These are phyloP conservation scores for Paracoccidioides lutzii DNA, from an alignment of 2,329 filamentous ascomycete species.

Conservation along the genomic window DNA sequence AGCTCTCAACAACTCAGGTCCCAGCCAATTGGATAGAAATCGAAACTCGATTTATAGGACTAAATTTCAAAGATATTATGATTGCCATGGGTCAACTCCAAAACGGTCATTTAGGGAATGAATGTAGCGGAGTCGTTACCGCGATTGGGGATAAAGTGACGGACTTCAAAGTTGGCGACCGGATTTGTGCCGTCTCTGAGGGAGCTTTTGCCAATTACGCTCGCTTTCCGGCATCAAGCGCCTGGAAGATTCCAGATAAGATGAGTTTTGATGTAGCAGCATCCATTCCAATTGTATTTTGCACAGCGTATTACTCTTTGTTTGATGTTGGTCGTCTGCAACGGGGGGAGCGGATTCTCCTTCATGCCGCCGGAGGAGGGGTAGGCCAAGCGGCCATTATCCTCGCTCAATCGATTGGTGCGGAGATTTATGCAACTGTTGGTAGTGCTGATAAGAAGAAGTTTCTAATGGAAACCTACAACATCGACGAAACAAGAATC, in stretches of 20 bases:
- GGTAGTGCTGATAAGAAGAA: conserved; percentile 5
- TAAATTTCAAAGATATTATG: conserved; percentile 15
- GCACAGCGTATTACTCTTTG: conserved; percentile 11
- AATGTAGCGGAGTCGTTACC: conserved; percentile 8
- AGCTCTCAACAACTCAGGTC: background rate
- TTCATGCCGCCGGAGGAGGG: conserved; percentile 10
- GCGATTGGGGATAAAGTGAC: conserved; percentile 4
- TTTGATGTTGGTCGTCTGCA: conserved; percentile 7
- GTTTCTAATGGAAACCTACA: conserved; percentile 5
- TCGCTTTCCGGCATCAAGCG: background rate
- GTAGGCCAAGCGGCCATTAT: conserved; percentile 12
- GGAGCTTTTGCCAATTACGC: conserved; percentile 5
- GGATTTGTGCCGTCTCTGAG: conserved; percentile 2
- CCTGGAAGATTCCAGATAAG: conserved; percentile 7
- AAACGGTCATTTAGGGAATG: conserved; percentile 7
- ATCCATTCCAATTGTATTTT: conserved; percentile 9
- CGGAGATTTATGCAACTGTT: conserved; percentile 12
- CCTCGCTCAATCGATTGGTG: conserved; percentile 10
- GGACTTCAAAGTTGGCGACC: conserved; percentile 8
- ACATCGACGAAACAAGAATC: conserved; percentile 3
- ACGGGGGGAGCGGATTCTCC: conserved; percentile 11
- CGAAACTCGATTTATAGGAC: conserved; percentile 12
- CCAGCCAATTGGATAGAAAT: conserved; percentile 15
- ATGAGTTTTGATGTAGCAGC: conserved; percentile 12
- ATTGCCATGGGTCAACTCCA: conserved; percentile 7